Evolutionary conservation across 768 basidiomycete genomes (phyloP).

Genomic region (Podaxis sp.): DNA sequence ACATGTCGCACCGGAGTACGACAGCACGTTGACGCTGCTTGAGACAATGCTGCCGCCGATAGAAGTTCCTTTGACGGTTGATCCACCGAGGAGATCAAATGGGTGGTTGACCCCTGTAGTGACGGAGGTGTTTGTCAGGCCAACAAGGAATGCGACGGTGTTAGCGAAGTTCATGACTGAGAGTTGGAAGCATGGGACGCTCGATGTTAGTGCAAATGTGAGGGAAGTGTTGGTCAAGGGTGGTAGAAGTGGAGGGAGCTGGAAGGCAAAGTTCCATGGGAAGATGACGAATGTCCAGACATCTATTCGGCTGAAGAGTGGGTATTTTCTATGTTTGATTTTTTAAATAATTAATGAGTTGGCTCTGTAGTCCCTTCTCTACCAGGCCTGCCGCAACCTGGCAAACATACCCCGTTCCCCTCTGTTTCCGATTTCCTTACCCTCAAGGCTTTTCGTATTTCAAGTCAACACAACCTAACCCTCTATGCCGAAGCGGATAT

Average conservation of each 20-base stretch:
- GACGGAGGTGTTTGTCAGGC: constrained; percentile 46
- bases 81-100: constrained; percentile 44
- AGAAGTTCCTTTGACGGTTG: constrained; percentile 52
- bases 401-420: constrained; percentile 48
- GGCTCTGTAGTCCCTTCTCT: constrained; percentile 54
- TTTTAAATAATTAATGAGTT: constrained; percentile 9
- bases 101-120: constrained; percentile 60
- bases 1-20: constrained; percentile 42
- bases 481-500: constrained; percentile 55
- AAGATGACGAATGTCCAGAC: constrained; percentile 45
- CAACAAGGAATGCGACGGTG: constrained; percentile 48
- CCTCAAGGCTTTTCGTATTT: constrained; percentile 52
- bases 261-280: constrained; percentile 43
- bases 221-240: constrained; percentile 47
- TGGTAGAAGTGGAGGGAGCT: constrained; percentile 43
- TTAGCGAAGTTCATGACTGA: constrained; percentile 52
- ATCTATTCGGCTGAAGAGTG: constrained; percentile 52
- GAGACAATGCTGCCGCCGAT: constrained; percentile 47
- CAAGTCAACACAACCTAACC: constrained; percentile 31
- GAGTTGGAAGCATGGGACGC: constrained; percentile 53
- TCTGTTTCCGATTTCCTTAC: constrained; percentile 57
- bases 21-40: constrained; percentile 41
- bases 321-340: constrained; percentile 23
- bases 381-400: constrained; percentile 65
- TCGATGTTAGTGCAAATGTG: constrained; percentile 43